Base-by-base conservation (phyloP, 2,329 filamentous ascomycete genomes). In the Ophiostoma tasmaniense region DNA sequence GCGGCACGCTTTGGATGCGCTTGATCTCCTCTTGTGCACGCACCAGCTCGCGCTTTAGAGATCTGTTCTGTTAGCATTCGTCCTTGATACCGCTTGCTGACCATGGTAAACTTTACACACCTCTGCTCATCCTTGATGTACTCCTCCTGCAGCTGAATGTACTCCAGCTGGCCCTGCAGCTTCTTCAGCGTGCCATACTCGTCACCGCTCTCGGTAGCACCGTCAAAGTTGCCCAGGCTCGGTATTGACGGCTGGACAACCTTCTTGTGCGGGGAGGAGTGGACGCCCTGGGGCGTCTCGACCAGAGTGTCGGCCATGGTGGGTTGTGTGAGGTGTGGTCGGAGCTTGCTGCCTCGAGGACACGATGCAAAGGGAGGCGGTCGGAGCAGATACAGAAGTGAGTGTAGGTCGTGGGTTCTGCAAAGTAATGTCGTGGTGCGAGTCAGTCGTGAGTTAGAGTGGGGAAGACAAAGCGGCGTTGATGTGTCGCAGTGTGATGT, bases 71-170 rank as follows among this genome's bases (percentile, higher is more conserved):
- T 70, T 64, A 71, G 69, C 8, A 50, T 25, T 25, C 10, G 7
- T 7, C 5, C 5, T 33, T 33, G 33, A 45, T 55, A 17, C 0
- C 50, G 45, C 22, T 20, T 52, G 45, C n/a, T 59, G n/a, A 6
- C 30, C 6, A 17, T n/a, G 37, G 3, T 39, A 14, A 3, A 1
- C 13, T 39, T 13, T 39, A 66, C 78, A 68, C 80, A 91, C 90
- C 92, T 89, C 83, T 99, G 95, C 84, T 99, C 95, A 87, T 99
- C 95, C 83, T 99, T 99, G 88, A 99, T 99, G 81, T 99, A 99
- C 79, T 99, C 95, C 81, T 99, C 95, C 82, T 99, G 95, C 75
- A 99, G 86, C 81, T 97, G 92, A 78, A 98, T 97, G 80, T 96
- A 98, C 89, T 99, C 95, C 75, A 98, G 83, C 83, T 98, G 93